phyloP scores from a whole-genome alignment of 345 rosid species.

The Eutrema japonicum region DNA sequence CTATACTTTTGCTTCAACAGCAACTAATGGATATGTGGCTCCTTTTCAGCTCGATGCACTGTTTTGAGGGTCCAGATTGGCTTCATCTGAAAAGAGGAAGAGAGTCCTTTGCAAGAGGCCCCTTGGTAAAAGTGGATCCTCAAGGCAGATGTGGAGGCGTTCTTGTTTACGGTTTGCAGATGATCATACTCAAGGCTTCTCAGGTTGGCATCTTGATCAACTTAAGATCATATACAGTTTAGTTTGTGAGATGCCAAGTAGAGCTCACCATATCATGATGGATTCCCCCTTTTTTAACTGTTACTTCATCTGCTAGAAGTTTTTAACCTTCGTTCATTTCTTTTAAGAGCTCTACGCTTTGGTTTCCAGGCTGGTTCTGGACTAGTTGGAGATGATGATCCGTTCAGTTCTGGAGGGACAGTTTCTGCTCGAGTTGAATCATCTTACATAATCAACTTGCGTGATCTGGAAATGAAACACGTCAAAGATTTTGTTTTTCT shows the following conservation, averaged over 20 bases:
- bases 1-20: background rate
- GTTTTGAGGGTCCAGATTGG: conserved; percentile 98
- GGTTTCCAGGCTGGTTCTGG: conserved; percentile 73
- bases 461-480: conserved; percentile 89
- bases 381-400: conserved; percentile 90
- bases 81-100: conserved; percentile 92
- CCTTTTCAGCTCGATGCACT: conserved; percentile 90
- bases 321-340: conserved; percentile 12
- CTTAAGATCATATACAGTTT: conserved; percentile 11
- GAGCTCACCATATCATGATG: background rate
- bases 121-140: conserved; percentile 89
- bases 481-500: conserved; percentile 92
- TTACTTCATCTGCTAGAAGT: conserved; percentile 26
- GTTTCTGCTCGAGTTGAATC: conserved; percentile 75
- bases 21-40: conserved; percentile 32
- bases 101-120: conserved; percentile 89
- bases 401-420: conserved; percentile 67
- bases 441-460: conserved; percentile 80
- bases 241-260: background rate
- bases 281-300: background rate
- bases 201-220: conserved; percentile 63
- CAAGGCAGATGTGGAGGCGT: conserved; percentile 96
- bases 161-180: conserved; percentile 94
- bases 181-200: conserved; percentile 92
- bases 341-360: conserved; percentile 19